Evolutionary conservation across 371 early-diverging fungal species (phyloP), one percentile per base, ranked within the genome.

Genomic region (Zopfochytrium polystomum): DNA sequence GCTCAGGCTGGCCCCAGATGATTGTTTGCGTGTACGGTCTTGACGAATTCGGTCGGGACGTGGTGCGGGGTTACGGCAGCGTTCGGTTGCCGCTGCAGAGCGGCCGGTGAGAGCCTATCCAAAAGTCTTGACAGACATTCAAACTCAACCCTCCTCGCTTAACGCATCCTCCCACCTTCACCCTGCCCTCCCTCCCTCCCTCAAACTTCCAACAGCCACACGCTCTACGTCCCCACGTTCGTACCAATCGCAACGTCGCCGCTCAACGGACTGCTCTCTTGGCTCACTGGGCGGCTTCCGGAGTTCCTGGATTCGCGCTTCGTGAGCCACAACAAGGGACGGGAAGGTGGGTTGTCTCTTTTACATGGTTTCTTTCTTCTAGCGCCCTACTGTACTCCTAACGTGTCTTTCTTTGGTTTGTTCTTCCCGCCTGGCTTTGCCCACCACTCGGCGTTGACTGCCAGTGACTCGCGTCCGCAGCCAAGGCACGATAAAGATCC

Each of bases 281-380:
- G 75, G 73, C 26, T 71, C 9, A 51, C 61, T 1, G 83, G 83
- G 6, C 55, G 74, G 26, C 57, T 73, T 13, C 83, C 83, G 7
- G 83, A 82, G 62, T 81, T 81, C 47, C 13, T 83, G 22, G 83
- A 82, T 65, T 58, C 77, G 6, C 62, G 63, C 33, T 79, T 82
- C 58, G 68, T 75, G n/a, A 70, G 61, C 0, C 70, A 68, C 55
- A 45, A 59, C 42, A 66, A 73, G 48, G 80, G 80, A 11, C 42
- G 83, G 6, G 81, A 81, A 71, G 77, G 81, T 79, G 42, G 77
- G 81, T 77, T 33, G 2, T 25, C 15, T 5, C 11, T 54, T 55
- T 3, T 25, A 11, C 7, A 22, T 23, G 22, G 27, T 13, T 26
- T 11, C 48, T 11, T 48, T 48, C 23, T 23, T 48, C 11, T 42